Evolutionary conservation across 768 basidiomycete genomes (phyloP).

Genomic region (Guyanaporus albipodus): DNA sequence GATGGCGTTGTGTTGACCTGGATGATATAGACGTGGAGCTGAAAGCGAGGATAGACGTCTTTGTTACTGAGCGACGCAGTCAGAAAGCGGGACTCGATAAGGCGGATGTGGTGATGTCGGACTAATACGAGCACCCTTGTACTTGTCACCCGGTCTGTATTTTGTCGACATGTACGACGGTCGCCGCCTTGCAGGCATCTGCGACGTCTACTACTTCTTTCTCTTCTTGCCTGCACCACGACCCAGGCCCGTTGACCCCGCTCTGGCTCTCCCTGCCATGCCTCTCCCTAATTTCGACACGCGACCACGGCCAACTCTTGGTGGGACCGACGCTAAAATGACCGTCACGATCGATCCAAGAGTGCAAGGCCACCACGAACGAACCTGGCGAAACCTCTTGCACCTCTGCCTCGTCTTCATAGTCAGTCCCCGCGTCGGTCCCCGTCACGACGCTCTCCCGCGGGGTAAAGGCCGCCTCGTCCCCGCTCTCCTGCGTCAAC

Average conservation of each 20-base stretch:
- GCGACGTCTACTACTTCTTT: conserved; percentile 25
- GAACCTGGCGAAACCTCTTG: conserved; percentile 57
- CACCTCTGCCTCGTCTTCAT: conserved; percentile 68
- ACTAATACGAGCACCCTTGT: conserved; percentile 11
- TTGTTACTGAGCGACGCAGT: conserved; percentile 53
- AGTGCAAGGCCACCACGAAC: conserved; percentile 26
- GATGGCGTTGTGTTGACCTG: conserved; percentile 4
- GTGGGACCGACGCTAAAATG: conserved; percentile 18
- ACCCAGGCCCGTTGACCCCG: conserved; percentile 19
- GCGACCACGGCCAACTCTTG: conserved; percentile 24
- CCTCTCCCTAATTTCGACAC: conserved; percentile 26
- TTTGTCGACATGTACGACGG: not conserved
- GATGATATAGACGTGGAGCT: conserved; percentile 54
- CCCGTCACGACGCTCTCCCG: conserved; percentile 66
- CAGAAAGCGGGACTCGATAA: conserved; percentile 29
- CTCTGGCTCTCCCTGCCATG: conserved; percentile 23
- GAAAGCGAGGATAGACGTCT: conserved; percentile 70
- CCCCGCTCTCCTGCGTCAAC: conserved; percentile 77
- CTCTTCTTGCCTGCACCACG: conserved; percentile 31
- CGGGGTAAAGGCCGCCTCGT: conserved; percentile 60
- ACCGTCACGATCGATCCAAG: conserved; percentile 11
- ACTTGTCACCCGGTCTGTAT: conserved; percentile 1
- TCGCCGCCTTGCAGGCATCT: not conserved
- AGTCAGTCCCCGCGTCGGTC: conserved; percentile 68
- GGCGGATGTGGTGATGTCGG: conserved; percentile 28